Base-by-base conservation (phyloP, 1,284 basidiomycete species). In the Irpex sp. region DNA sequence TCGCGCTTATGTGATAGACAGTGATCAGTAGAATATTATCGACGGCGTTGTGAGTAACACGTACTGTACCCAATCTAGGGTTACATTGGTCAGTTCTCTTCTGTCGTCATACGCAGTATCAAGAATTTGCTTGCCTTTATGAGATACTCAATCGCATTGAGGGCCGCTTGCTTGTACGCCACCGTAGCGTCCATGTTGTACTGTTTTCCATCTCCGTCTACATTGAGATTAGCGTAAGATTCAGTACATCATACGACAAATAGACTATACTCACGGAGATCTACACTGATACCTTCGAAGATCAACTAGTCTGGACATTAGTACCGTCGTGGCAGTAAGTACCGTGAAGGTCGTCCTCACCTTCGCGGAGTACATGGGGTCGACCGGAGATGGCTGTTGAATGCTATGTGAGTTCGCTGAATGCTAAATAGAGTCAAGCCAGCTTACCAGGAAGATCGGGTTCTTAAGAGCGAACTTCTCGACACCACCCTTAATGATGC, bases 121-220 rank as follows among this genome's bases (percentile, higher is more conserved):
- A 38, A 38, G 32, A 38, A 38, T 54, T 54, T 15, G 49, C 49
- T 13, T 5, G 90, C 91, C 85, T 95, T 95, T 84, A 90, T 85
- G 58, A 96, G 83, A 79, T 96, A 96, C 2, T 88, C 86, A 73
- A 96, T 95, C 6, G 91, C 88, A 74, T 94, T 94, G 67, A 94
- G 82, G 0, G 93, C 92, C 6, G 94, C 94, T 78, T 94, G 92
- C 78, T 94, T 94, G 80, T 93, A 95, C 3, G 93, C 93, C 6
- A 93, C 91, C 18, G 92, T 90, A 0, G 92, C 90, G 74, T 94
- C 91, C 93, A 95, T 95, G 77, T 91, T 87, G 78, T 92, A 92
- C 79, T 95, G 93, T 73, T 88, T 90, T 2, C 93, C 93, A 74
- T 92, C 89, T 0, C 92, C 92, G 72, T 94, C 90, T 92, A 42